Base-by-base conservation (phyloP, 2,329 filamentous ascomycete genomes). In the Geosmithia flava region DNA sequence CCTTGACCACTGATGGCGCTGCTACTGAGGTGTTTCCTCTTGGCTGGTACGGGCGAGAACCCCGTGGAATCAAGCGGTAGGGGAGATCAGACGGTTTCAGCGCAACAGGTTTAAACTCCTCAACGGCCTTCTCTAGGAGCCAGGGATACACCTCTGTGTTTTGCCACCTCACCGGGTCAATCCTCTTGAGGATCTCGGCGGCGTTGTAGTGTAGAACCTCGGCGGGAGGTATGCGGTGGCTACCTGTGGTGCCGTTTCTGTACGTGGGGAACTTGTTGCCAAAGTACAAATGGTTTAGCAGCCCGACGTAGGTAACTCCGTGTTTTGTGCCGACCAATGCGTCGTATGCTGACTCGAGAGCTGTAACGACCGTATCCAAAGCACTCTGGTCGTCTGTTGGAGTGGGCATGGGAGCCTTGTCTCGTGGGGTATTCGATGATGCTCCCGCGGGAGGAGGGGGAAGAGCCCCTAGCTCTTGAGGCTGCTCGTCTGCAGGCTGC, bases 141-240 rank as follows among this genome's bases (percentile, higher is more conserved):
- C 61, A 70, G 1, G 49, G 13, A 33, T 60, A 64, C 23, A 68
- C 58, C 0, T 58, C 58, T 8, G 59, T 60, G 1, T 49, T 48
- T 3, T 56, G 52, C 54, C 66, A 72, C 19, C 59, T 62, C 5
- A 53, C 53, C 4, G 56, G 54, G 39, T 63, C 61, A 2, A 74
- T 56, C 3, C 51, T 52, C 2, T 56, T 48, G 1, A 70, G 52
- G 6, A 78, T 59, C 6, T 65, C 64, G 4, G 53, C 53, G 1
- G 71, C 64, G 47, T 72, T 70, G 51, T 71, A 75, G 13, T 67
- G 61, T 2, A 72, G 55, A 3, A 76, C 55, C 39, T 75, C 68
- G 39, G 59, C 49, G 2, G 64, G 58, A 2, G 63, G 64, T 10
- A 75, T 63, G 44, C 59, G 69, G 54, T 71, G 69, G n/a, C 60